Base-by-base conservation (phyloP, 306 rosid species). In the Sechiopsis laciniata region DNA sequence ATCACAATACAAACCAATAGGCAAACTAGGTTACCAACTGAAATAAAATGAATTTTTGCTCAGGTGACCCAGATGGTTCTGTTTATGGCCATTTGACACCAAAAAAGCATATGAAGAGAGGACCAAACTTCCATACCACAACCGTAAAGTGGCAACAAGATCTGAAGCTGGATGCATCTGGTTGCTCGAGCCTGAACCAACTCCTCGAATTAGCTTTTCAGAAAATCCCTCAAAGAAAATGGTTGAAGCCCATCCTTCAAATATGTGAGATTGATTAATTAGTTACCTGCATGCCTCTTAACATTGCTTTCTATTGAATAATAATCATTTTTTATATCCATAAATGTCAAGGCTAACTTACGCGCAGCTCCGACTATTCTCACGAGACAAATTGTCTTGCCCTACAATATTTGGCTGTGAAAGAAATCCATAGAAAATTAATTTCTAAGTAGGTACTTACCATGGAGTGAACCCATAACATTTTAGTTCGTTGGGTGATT, bases 141-240 rank as follows among this genome's bases (percentile, higher is more conserved):
- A 24, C 74, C 69, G 65, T 60, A 45, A 72, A 21, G 78, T 32
- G 71, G 66, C 77, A 76, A 81, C 75, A 66, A 74, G 70, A 63
- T 74, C 58, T 35, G 62, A 51, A 78, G 78, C 79, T 55, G 79
- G 71, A 51, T 57, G 40, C 79, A 62, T 74, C 84, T 75, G 75
- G 7, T 59, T 40, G 45, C 20, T 72, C 69, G 75, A 53, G 68
- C 77, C 80, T 32, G 74, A 55, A 78, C n/a, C 7, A 26, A 61
- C 69, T 70, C 42, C 32, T 65, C 42, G 21, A 72, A 77, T 87
- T 80, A 89, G 80, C 96, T 82, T 80, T 84, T 81, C 65, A 92
- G 85, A 71, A 89, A 92, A 74, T 92, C 88, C 82, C 79, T 76
- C 78, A 89, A 78, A 75, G 92, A 86, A 84, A 94, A 94, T 21